These are phyloP conservation scores for Trametes cingulata DNA, from an alignment of 768 basidiomycete species.

Conservation along the genomic window DNA sequence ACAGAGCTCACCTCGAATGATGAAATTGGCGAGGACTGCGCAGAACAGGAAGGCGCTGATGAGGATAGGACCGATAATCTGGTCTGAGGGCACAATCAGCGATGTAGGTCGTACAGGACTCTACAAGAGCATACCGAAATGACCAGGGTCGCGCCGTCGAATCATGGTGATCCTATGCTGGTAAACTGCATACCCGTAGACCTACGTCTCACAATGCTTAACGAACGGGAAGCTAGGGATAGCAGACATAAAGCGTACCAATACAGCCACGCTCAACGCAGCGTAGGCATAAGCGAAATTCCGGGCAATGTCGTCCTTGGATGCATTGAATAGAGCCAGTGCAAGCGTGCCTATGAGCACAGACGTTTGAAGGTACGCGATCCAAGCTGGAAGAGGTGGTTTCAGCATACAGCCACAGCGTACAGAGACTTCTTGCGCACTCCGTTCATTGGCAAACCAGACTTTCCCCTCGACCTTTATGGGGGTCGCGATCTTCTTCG, in stretches of 20 bases:
- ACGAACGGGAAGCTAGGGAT: too few relatives aligned
- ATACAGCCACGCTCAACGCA: conserved; percentile 66
- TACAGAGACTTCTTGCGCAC: conserved; percentile 44
- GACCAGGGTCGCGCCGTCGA: conserved; percentile 80
- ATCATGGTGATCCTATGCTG: conserved; percentile 91
- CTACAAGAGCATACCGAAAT: conserved; percentile 63
- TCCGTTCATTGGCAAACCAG: conserved; percentile 96
- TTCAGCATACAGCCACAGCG: neutral
- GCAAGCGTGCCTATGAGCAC: conserved; percentile 84
- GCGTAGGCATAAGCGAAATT: conserved; percentile 86
- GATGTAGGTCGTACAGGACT: neutral
- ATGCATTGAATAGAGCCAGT: conserved; percentile 86
- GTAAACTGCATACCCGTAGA: conserved; percentile 86
- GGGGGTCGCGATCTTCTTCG: conserved; percentile 79
- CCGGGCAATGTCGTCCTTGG: conserved; percentile 63
- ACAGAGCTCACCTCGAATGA: conserved; percentile 70
- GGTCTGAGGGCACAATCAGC: conserved; percentile 49
- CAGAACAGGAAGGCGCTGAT: conserved; percentile 83
- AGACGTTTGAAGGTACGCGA: conserved; percentile 87
- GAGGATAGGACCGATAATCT: conserved; percentile 77
- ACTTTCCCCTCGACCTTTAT: conserved; percentile 93
- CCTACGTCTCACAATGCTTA: conserved; percentile 38
- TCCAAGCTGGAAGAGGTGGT: conserved; percentile 66
- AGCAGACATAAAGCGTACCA: conserved; percentile 45
- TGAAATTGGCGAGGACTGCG: conserved; percentile 86